Base-by-base conservation (phyloP, 129 eudicot genomes). In the Lactuca sativa region DNA sequence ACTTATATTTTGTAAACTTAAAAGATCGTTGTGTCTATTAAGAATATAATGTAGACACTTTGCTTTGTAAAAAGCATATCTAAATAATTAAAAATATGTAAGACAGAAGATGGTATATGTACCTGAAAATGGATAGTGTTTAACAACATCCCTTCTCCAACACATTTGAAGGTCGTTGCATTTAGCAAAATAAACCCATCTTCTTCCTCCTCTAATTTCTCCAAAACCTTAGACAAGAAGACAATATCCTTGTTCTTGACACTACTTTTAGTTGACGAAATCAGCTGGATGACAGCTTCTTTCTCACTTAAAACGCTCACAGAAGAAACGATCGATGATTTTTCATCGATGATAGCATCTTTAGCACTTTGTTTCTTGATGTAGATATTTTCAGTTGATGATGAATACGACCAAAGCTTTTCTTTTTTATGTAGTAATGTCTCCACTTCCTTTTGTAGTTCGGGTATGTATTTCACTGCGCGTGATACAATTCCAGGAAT, bases 371-470 rank as follows among this genome's bases (percentile, higher is more conserved):
- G 57, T 32, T 70, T 73, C 67, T 62, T 56, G 10, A 43, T 30
- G 9, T 9, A 11, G 14, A 31, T 67, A 43, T 55, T 10, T 41
- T 78, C 74, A 33, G 40, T 55, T 32, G 72, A 43, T 52, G 77
- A 73, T 5, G 62, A 62, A 62, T 1, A 62, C 40, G 36, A 15
- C 36, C 56, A 44, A 33, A 84, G 69, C 32, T 54, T 51, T 17
- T 84, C 76, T 44, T 77, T 84, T 62, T 74, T 66, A 3, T 11
- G 40, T 30, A 14, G 41, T 12, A 84, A 69, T 16, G 15, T 14
- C 11, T 81, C 78, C 14, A 84, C 77, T 74, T 81, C 89, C 43
- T 70, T 77, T 64, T 77, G 78, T 56, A 84, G 75, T 69, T 84
- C 66, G 3, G 86, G 83, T 61, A 84, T 73, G 73, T 81, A 84